A percentile compares a stretch with the other conserved stretches of the same genome.
Conservation (phyloP, 805 yeast genomes). For the Ogataea trehalophila region DNA sequence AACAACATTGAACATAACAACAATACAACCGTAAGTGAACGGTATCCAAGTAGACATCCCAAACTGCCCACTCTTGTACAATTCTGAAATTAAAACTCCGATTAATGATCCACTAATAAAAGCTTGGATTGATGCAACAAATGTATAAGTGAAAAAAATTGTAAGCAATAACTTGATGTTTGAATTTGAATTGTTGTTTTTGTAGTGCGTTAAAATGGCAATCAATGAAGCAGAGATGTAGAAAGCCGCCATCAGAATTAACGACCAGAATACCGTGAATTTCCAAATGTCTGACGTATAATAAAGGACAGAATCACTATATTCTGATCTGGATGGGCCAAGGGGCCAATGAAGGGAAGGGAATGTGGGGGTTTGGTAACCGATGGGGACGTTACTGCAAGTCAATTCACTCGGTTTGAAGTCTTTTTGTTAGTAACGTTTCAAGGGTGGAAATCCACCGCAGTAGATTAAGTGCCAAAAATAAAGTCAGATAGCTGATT, state of each 20-base stretch:
- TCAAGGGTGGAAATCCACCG: too few relatives aligned
- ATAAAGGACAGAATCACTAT: slow-evolving; percentile 56
- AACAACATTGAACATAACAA: slow-evolving; percentile 60
- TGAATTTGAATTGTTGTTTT: slow-evolving; percentile 19
- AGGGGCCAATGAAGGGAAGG: slow-evolving; percentile 81
- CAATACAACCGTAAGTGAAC: slow-evolving; percentile 69
- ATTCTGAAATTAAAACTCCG: slow-evolving; percentile 69
- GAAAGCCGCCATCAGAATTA: slow-evolving; percentile 60
- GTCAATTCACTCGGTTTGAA: too few relatives aligned
- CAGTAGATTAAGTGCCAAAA: too few relatives aligned
- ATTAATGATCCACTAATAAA: slow-evolving; percentile 68
- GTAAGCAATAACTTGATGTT: slow-evolving; percentile 29
- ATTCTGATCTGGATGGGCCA: slow-evolving; percentile 26
- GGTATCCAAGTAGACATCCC: slow-evolving; percentile 97
- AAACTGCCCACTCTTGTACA: slow-evolving; percentile 75
- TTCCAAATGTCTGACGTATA: slow-evolving; percentile 70
- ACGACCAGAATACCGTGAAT: slow-evolving; percentile 78
- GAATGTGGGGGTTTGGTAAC: slow-evolving; percentile 72
- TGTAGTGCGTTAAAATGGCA: slow-evolving; percentile 50
- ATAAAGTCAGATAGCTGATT: too few relatives aligned
- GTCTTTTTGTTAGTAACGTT: background rate
- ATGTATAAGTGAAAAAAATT: slow-evolving; percentile 42
- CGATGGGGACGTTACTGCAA: slow-evolving; percentile 54
- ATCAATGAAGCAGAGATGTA: slow-evolving; percentile 61
- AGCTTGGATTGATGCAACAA: slow-evolving; percentile 60